phyloP scores from a whole-genome alignment of 345 rosid species.

The Camelina neglecta region DNA sequence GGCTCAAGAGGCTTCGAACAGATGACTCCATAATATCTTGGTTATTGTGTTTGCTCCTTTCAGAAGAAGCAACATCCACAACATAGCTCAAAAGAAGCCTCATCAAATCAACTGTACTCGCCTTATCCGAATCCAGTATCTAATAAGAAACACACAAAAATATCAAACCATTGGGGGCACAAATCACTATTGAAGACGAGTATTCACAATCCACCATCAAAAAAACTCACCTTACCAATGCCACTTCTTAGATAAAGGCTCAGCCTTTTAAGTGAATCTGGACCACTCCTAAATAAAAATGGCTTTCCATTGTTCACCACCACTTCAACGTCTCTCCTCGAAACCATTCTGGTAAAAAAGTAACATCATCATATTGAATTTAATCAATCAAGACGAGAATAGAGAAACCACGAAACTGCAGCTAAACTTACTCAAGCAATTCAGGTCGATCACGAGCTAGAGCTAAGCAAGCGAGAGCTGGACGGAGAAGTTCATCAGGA shows the following conservation, averaged over 20 bases:
- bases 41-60: conserved; percentile 40
- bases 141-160: conserved; percentile 33
- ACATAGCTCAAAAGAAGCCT: conserved; percentile 73
- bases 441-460: conserved; percentile 66
- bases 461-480: conserved; percentile 66
- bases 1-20: conserved; percentile 61
- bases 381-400: background rate
- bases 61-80: conserved; percentile 49
- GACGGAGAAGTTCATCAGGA: conserved; percentile 59
- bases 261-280: conserved; percentile 67
- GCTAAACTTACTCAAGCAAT: conserved; percentile 51
- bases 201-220: background rate
- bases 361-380: background rate
- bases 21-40: conserved; percentile 59
- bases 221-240: conserved; percentile 28
- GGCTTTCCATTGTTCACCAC: conserved; percentile 67
- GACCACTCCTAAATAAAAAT: conserved; percentile 61
- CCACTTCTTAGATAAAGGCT: conserved; percentile 49
- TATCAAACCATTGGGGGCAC: background rate
- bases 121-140: conserved; percentile 52
- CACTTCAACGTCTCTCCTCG: conserved; percentile 70
- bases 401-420: background rate
- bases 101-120: conserved; percentile 74
- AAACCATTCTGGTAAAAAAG: conserved; percentile 56
- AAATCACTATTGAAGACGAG: background rate